phyloP scores from a whole-genome alignment of 345 rosid genomes.

The Linum usitatissimum region DNA sequence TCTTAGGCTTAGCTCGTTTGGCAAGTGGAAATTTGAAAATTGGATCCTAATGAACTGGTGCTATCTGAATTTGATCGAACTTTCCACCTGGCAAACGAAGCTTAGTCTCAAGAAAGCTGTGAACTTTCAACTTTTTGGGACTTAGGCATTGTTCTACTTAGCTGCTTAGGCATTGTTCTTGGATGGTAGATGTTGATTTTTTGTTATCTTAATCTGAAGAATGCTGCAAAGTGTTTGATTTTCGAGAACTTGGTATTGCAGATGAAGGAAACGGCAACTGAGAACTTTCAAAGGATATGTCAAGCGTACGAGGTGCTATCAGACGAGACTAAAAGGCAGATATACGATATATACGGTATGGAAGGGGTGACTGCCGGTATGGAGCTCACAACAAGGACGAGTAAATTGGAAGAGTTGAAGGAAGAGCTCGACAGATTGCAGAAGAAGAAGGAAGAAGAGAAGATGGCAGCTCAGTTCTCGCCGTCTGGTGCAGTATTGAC shows the following conservation, averaged over 20 bases:
- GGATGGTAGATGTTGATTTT: no score
- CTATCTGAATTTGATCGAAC: no score
- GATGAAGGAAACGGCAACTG: slow-evolving; percentile 88
- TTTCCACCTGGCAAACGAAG: no score
- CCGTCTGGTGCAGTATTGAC: slow-evolving; percentile 64
- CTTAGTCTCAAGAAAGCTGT: no score
- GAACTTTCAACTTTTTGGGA: no score
- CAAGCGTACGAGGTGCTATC: slow-evolving; percentile 86
- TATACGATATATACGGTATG: slow-evolving; percentile 91
- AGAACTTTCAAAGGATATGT: slow-evolving; percentile 81
- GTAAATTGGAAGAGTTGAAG: slow-evolving; percentile 69
- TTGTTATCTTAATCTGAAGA: no score
- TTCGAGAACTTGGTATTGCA: slow-evolving; percentile 13
- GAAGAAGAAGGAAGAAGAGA: slow-evolving; percentile 54
- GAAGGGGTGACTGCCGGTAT: slow-evolving; percentile 80
- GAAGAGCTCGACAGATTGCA: slow-evolving; percentile 70
- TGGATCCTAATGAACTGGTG: no score
- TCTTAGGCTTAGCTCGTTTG: no score
- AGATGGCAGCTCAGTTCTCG: slow-evolving; percentile 44
- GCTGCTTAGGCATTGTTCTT: no score
- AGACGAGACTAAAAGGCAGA: slow-evolving; percentile 65
- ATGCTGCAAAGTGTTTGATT: no score
- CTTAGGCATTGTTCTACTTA: no score
- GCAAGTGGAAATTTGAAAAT: no score
- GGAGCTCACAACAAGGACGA: slow-evolving; percentile 79